Evolutionary conservation across 208 protist genomes (phyloP), one percentile per base, ranked within the genome.

Genomic region (Crithidia mellificae): DNA sequence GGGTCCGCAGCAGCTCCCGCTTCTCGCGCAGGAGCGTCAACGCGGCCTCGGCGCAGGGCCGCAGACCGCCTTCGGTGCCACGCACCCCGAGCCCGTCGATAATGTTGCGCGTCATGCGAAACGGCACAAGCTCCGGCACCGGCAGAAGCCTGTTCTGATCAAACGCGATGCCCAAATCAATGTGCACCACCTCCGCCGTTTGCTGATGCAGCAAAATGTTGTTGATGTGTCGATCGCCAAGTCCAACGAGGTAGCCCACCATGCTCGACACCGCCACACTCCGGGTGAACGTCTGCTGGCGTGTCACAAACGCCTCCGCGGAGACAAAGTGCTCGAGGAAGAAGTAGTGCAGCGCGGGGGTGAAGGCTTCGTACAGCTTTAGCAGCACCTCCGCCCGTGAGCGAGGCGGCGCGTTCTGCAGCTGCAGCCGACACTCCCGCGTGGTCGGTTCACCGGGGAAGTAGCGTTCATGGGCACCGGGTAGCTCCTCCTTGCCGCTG

Each of bases 31-130:
- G 61, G 0, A 98, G 74, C 2, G 49, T 38, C 74, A 99, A 66
- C 20, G 86, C 92, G 1, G 75, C 67, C 77, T 98, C 97, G 63
- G 93, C 98, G 61, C 78, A 64, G 0, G 47, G 64, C 3, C 92
- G 74, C 74, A 99, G 98, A 7, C 87, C 55, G 7, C 98, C 98
- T 30, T 98, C 94, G 9, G 85, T 74, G 30, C 94, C 94, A 12
- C 79, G 84, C 25, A 98, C 78, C 15, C 98, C 98, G 47, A 99
- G 82, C 6, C 93, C 96, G 73, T 98, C 97, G n/a, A 98, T 87
- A 7, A 99, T 70, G 78, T 99, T 98, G 15, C 93, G 89, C 14
- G 98, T 99, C 17, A 99, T 72, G 6, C 98, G 84, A 74, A 99
- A 99, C 1, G 98, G 98, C 11, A 99, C 97, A 8, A 86, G 47